Evolutionary conservation across 208 protist species (phyloP), one percentile per base, ranked within the genome.

Genomic region (Phytomonas francai): DNA sequence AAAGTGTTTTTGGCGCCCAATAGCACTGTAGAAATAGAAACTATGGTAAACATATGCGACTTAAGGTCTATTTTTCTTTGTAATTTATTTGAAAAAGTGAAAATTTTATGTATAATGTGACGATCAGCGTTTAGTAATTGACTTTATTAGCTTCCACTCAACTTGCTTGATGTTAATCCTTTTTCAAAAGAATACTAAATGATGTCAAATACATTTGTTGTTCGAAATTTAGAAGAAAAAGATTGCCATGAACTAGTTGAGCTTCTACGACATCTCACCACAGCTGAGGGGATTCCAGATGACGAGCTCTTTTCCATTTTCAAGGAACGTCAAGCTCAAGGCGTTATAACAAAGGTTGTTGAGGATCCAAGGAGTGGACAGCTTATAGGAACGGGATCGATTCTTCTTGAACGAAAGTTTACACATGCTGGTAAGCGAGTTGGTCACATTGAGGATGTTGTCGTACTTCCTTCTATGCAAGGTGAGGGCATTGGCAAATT

Each of bases 391-490:
- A 89, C 85, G 3, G 90, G 84, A 2, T 93, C 90, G 4, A 63
- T 95, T 28, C 59, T 95, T 12, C 72, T 95, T 30, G 87, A 95
- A 73, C 90, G 68, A 12, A 95, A 95, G 69, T 89, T 92, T 68
- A 80, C 76, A 19, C 76, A 80, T 8, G 86, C 80, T 9, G 87
- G 85, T 30, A 80, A 73, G 30, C 80, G 77, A 56, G 90, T 93
- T 0, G 90, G 84, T 0, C 90, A 95, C 67, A 78, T 95, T 72
- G 90, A 95, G 62, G 90, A 95, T 67, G 90, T 95, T 36, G 87
- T 93, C 30, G 84, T 85, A 0, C 71, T 86, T 70, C 79, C 85
- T 6, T n/a, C 59, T 29, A 80, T 76, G 58, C 77, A 82, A 22
- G 85, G 81, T 5, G 64, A 78, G 28, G 85, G 83, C n/a, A 72